Base-by-base conservation (phyloP, 2,329 filamentous ascomycete genomes). In the Pseudopithomyces chartarum region DNA sequence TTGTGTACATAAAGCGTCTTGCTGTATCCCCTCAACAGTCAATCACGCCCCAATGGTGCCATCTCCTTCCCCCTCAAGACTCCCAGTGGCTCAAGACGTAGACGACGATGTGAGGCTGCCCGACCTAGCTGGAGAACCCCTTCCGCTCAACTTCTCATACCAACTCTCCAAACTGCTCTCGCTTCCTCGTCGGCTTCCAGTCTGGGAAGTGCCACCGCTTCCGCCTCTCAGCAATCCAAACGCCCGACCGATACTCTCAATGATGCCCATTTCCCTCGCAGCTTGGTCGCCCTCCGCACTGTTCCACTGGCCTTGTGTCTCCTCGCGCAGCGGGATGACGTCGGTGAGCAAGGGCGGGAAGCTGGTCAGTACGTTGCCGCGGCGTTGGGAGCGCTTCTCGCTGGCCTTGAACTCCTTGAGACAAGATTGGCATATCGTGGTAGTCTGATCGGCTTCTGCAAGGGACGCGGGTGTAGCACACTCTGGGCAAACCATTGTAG, bases 341-440 rank as follows among this genome's bases (percentile, higher is more conserved):
- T 23, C 47, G 8, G 29, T 22, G n/a, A 66, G 23, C 36, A 66
- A 39, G 1, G 47, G 43, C 13, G 63, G 61, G 33, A 66, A 66
- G 43, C 45, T 52, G 1, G 59, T 64, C 12, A 64, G 32, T 13
- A 29, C 46, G 7, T 29, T 33, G 19, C 22, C 33, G 1, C 19
- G 46, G 17, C 53, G 11, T 7, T 36, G 32, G 19, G 45, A 15
- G 2, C n/a, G 12, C 11, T 54, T 33, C 22, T 56, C 56, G 15
- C 15, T 10, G 22, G 19, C 34, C 34, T 45, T 54, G 33, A 60
- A 65, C 2, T 26, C 13, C 8, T 29, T 36, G 15, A 61, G 39
- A 29, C 63, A 65, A 0, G 15, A 1, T 10, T 49, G 44, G 48
- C 63, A 65, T 2, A 56, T 43, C 4, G 45, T 39, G 1, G 58